Base-by-base conservation (phyloP, 768 basidiomycete species). In the Termitomyces sp. region DNA sequence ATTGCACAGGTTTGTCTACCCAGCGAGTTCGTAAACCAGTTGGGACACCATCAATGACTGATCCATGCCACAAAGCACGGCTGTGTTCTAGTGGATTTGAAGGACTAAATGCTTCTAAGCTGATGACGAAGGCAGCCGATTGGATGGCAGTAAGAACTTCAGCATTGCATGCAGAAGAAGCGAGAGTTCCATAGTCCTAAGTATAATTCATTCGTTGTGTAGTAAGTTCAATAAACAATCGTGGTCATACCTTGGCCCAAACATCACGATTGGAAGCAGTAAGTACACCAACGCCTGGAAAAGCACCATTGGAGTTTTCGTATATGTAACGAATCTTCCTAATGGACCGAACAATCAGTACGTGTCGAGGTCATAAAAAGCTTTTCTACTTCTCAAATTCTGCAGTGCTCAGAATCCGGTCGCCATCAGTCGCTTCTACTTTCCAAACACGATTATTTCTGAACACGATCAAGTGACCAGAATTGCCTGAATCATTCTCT, bases 1-100 rank as follows among this genome's bases (percentile, higher is more conserved):
- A 86, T 68, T 98, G 84, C 57, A 85, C 69, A 9, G 95, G 94
- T 72, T 97, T 98, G 73, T 98, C 95, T 48, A 93, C 85, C 86
- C 88, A 92, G 44, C 90, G 83, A 60, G 88, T 89, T 38, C 81
- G 79, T 20, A 92, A 77, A n/a, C 86, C 86, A 63, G 77, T 64
- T 57, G 80, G 70, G 57, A 73, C 56, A 52, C 78, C 72, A 46
- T 76, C 69, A n/a, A 73, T 57, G 20, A 85, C 68, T 38, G 86
- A 82, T 18, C 91, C 94, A 63, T 94, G 90, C 92, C 94, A 95
- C 30, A 92, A 73, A 8, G 77, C 77, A 54, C 86, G 88, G 58
- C 88, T 89, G 63, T 84, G 78, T 26, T 84, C 81, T 50, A 85
- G 68, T 5, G 82, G 70, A 54, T 70, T 76, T 5, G 72, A 72